These are phyloP conservation scores for Naganishia antarctica DNA, from an alignment of 768 basidiomycete species.

Conservation along the genomic window DNA sequence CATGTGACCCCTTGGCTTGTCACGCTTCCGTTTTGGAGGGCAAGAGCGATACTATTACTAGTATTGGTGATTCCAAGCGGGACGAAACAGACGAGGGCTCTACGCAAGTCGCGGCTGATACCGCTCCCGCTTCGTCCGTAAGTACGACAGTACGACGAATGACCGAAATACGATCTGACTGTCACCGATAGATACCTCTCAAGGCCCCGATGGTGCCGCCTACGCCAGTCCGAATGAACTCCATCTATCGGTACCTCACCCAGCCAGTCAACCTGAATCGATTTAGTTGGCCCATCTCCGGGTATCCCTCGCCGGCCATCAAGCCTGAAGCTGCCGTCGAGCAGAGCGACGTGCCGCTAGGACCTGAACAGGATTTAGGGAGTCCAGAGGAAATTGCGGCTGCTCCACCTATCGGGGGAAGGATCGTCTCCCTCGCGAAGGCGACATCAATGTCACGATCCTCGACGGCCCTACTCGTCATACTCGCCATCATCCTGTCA, in stretches of 20 bases:
- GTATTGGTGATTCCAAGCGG: too few relatives aligned
- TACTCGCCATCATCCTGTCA: slow-evolving; percentile 6
- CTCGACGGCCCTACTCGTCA: not conserved
- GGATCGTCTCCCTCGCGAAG: not conserved
- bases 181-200: not conserved
- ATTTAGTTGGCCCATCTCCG: slow-evolving; percentile 19
- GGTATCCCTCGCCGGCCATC: slow-evolving; percentile 1
- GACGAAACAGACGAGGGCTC: not conserved
- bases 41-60: too few relatives aligned
- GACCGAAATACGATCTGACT: not conserved
- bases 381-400: not conserved
- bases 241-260: slow-evolving; percentile 19
- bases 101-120: not conserved
- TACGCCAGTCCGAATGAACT: slow-evolving; percentile 23
- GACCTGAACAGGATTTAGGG: not conserved
- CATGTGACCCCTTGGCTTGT: not conserved
- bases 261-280: slow-evolving; percentile 21
- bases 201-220: not conserved
- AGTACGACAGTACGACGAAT: too few relatives aligned
- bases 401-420: not conserved
- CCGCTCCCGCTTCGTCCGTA: too few relatives aligned
- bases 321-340: not conserved
- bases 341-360: not conserved
- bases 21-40: not conserved
- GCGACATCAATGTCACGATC: not conserved